A percentile compares a stretch with the other conserved stretches of the same genome.
Evolutionary conservation across 148 eudicot genomes (phyloP).

Genomic region (Vaccinium darrowii): DNA sequence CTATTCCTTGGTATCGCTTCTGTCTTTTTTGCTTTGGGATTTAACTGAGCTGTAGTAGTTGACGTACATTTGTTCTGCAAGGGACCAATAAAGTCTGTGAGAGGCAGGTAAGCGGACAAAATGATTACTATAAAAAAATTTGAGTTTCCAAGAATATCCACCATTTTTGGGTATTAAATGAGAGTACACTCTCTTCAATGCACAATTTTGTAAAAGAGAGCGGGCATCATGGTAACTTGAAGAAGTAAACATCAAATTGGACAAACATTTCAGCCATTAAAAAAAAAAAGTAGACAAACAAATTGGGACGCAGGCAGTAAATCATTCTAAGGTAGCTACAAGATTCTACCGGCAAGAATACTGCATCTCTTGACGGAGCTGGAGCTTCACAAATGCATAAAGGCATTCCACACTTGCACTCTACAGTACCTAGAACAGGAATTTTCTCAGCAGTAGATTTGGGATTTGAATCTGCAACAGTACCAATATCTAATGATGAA

Average conservation of each 20-base stretch:
- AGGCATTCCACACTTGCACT: slow-evolving; percentile 99
- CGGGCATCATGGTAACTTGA: too few species aligned
- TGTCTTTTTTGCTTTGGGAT: slow-evolving; percentile 53
- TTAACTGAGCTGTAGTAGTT: slow-evolving; percentile 33
- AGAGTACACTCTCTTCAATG: too few species aligned
- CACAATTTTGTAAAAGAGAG: too few species aligned
- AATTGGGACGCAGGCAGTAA: background rate
- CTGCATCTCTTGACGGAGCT: slow-evolving; percentile 41
- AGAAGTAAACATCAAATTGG: too few species aligned
- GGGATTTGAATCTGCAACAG: slow-evolving; percentile 36
- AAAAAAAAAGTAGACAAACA: too few species aligned
- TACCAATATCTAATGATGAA: slow-evolving; percentile 61
- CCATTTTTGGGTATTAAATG: too few species aligned
- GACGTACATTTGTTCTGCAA: slow-evolving; percentile 33
- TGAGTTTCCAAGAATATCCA: too few species aligned
- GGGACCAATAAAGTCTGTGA: slow-evolving; percentile 18
- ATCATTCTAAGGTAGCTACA: slow-evolving; percentile 11
- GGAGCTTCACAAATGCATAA: slow-evolving; percentile 90
- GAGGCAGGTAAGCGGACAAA: background rate
- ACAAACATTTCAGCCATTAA: too few species aligned
- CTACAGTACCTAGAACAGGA: slow-evolving; percentile 32
- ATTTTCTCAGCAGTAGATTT: slow-evolving; percentile 32
- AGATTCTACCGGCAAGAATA: slow-evolving; percentile 43
- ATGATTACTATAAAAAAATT: too few species aligned
- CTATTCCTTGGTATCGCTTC: slow-evolving; percentile 48